These are phyloP conservation scores for Orobanche coerulescens DNA, from an alignment of 257 asterid genomes.

Conservation along the genomic window DNA sequence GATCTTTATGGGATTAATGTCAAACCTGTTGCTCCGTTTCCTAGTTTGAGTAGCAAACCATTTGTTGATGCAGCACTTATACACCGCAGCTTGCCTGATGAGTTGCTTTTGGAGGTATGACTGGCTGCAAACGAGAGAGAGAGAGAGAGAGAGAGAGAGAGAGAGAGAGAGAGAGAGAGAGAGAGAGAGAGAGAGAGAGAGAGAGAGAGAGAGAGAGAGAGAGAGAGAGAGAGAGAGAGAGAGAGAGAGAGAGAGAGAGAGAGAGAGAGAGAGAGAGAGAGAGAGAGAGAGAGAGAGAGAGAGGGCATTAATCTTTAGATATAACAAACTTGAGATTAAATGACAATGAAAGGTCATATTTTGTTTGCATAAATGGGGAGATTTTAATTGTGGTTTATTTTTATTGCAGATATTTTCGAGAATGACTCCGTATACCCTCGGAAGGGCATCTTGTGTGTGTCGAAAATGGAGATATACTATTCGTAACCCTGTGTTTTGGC, in stretches of 20 bases:
- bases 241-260: no score
- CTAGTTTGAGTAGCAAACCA: conserved; percentile 54
- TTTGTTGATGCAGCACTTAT: conserved; percentile 59
- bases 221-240: no score
- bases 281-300: no score
- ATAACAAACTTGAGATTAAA: no score
- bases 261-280: no score
- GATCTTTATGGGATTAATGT: conserved; percentile 91
- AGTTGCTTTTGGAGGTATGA: conserved; percentile 78
- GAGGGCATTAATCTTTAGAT: no score
- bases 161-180: no score
- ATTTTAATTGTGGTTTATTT: conserved; percentile 10
- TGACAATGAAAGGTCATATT: not conserved
- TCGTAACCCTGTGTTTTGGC: conserved; percentile 92
- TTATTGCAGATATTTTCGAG: conserved; percentile 59
- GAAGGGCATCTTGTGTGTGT: conserved; percentile 92
- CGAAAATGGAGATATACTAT: conserved; percentile 94
- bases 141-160: no score
- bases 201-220: no score
- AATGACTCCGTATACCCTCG: conserved; percentile 71
- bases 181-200: no score
- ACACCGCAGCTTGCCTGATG: conserved; percentile 79
- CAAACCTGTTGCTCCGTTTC: conserved; percentile 76
- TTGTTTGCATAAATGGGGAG: not conserved
- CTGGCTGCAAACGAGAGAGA: no score